A percentile compares a stretch with the other conserved stretches of the same genome.
These are phyloP conservation scores for Flaveria linearis DNA, from an alignment of 129 eudicot genomes.

Conservation along the genomic window DNA sequence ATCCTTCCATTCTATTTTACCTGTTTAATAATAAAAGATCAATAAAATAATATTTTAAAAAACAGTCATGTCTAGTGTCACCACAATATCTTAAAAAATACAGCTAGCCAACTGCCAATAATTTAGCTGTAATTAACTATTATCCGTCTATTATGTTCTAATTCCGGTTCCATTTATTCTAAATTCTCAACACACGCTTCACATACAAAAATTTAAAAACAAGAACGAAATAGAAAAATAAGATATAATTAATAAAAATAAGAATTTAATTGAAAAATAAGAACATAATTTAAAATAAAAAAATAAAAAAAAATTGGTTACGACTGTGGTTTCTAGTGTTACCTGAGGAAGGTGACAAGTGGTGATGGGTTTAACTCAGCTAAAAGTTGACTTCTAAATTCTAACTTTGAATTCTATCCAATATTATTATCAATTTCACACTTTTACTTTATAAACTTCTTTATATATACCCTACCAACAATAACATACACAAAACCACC, in stretches of 20 bases:
- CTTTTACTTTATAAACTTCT: constrained; percentile 6
- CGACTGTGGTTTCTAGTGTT: constrained; percentile 31
- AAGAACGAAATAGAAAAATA: background rate
- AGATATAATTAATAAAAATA: background rate
- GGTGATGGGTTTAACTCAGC: constrained; percentile 46
- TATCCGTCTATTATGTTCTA: background rate
- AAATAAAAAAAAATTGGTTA: background rate
- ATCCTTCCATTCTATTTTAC: background rate
- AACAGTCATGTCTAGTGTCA: background rate
- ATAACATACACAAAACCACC: constrained; percentile 17
- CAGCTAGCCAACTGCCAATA: background rate
- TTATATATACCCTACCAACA: constrained; percentile 19
- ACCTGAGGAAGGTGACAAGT: constrained; percentile 56
- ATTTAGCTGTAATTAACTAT: background rate
- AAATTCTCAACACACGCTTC: background rate
- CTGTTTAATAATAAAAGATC: background rate
- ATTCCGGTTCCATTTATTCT: background rate
- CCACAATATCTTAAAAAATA: background rate
- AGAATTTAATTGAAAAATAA: background rate
- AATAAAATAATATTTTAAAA: background rate
- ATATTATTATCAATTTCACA: constrained; percentile 12
- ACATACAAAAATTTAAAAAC: background rate
- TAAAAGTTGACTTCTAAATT: constrained; percentile 53
- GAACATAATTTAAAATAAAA: background rate
- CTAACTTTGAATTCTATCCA: background rate